These are phyloP conservation scores for Perilla frutescens DNA, from an alignment of 257 asterid species.

Conservation along the genomic window DNA sequence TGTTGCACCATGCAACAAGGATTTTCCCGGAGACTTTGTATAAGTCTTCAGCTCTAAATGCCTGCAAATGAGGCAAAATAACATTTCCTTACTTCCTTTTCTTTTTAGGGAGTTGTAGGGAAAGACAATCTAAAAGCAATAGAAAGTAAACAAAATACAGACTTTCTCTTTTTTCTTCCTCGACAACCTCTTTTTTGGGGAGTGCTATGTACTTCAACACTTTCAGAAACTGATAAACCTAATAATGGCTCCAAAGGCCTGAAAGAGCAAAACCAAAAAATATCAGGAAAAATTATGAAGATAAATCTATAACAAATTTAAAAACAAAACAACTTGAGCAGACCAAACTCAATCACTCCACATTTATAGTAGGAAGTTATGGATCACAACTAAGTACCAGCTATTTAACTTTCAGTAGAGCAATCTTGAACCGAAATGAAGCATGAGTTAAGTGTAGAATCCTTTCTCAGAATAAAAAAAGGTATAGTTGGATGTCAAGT, in stretches of 20 bases:
- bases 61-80: conserved; percentile 49
- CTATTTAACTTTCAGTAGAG: conserved; percentile 4
- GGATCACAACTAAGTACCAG: conserved; percentile 5
- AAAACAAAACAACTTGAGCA: conserved; percentile 11
- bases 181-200: conserved; percentile 55
- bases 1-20: conserved; percentile 47
- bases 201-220: conserved; percentile 46
- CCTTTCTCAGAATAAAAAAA: conserved; percentile 11
- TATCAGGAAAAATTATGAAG: conserved; percentile 22
- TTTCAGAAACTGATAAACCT: conserved; percentile 51
- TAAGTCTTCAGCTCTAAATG: conserved; percentile 49
- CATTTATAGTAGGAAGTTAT: not conserved
- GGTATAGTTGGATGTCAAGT: conserved; percentile 27
- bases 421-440: conserved; percentile 30
- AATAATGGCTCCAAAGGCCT: conserved; percentile 65
- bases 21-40: conserved; percentile 43
- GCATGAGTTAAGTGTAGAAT: not conserved
- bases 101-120: not conserved
- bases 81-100: conserved; percentile 19
- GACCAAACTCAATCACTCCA: conserved; percentile 14
- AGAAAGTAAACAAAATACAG: conserved; percentile 43
- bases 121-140: conserved; percentile 30
- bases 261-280: conserved; percentile 32
- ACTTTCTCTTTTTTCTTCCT: conserved; percentile 87
- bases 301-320: not conserved